Evolutionary conservation across 345 rosid species (phyloP), one percentile per base, ranked within the genome.

Genomic region (Orychophragmus violaceus): DNA sequence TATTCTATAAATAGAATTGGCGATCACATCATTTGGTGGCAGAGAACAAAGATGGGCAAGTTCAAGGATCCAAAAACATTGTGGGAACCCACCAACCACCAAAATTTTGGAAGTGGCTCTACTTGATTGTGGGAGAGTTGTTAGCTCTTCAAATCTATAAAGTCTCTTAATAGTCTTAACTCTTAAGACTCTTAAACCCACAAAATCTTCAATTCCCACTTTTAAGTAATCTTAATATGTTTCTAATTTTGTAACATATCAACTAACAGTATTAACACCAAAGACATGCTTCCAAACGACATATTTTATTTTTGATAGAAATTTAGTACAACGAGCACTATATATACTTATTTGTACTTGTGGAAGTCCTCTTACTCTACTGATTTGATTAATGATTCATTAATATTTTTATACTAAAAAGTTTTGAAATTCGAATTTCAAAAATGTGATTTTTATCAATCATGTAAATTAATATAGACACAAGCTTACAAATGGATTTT

Each of bases 41-140:
- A 68, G 74, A 53, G 59, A 77, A 63, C 64, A 75, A 48, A 82
- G 71, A 74, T 79, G 90, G 87, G 82, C 87, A 83, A 79, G 82
- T 89, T 87, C 89, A 87, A 82, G 76, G 84, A 82, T 77, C 80
- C 85, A 75, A 39, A 50, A 66, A 69, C 69, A 67, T 45, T 19
- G 69, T 74, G 68, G 78, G 78, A 77, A 71, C 76, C 76, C 76
- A 59, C 74, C 68, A 56, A 77, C 62, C 72, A 68, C 73, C 78
- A 45, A 61, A 30, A 2, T 49, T 48, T 72, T 66, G 66, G 67
- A 59, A 77, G 79, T 75, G 79, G 68, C 46, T 57, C 41, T 35
- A 59, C 32, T 61, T 72, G 75, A 63, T 46, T 48, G 59, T 56
- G 52, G 62, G 29, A 56, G 54, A 59, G 63, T 67, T 60, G 59